Evolutionary conservation across 192 early-diverging fungal genomes (phyloP), one percentile per base, ranked within the genome.

Genomic region (Coemansia sp.): DNA sequence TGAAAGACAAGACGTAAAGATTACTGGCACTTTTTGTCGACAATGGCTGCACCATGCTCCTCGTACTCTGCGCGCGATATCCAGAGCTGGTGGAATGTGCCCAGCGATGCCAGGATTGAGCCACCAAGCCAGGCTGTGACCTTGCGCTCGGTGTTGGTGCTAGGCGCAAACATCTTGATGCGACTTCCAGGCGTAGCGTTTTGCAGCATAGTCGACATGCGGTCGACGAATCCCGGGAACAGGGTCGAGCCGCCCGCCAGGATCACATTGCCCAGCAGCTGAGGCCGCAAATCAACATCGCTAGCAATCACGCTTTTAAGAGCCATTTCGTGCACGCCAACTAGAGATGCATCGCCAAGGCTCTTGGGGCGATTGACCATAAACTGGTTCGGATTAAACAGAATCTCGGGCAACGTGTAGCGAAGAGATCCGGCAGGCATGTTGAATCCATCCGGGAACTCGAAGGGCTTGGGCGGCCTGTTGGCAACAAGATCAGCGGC

Each of bases 81-180:
- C 97, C 97, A 99, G 57, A 99, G 85, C 82, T 97, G 97, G 70
- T 97, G 96, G 87, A 99, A 99, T 0, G 94, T 95, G 63, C 95
- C 94, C 62, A 99, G 70, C 3, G 94, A 96, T 2, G 93, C 89
- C 56, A 99, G 80, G 45, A 99, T 94, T 0, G 96, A 98, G 5
- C 96, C 96, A 50, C 97, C 97, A 33, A 97, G 87, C 97, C 97
- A 99, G 30, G 93, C 85, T n/a, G 93, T 89, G 66, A 93, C 96
- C 67, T 91, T 90, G 61, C 95, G 89, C 77, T 99, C 97, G 18
- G 87, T 85, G 31, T 86, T 81, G 33, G 87, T 90, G 61, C 85
- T 89, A 1, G 94, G 85, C 32, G 93, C 87, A 63, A 91, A 88
- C 63, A 96, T 74, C 71, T 92, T 92, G 65, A 94, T 85, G 70